Base-by-base conservation (phyloP, 2,329 filamentous ascomycete genomes). In the Neurospora sp. region DNA sequence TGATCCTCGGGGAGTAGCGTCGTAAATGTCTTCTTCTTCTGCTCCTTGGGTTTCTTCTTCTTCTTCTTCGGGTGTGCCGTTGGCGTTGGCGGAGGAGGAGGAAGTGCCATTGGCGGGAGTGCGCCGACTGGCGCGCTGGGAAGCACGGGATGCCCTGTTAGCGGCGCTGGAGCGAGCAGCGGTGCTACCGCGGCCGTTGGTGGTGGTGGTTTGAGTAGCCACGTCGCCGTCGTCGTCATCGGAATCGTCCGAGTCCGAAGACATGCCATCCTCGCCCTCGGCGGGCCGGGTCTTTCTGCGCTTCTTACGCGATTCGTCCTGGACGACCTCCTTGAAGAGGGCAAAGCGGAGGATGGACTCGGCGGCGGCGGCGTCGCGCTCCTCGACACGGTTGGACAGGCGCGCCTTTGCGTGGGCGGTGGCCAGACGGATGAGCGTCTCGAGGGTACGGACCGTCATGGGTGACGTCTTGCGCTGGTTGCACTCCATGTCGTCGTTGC, bases 381-480 rank as follows among this genome's bases (percentile, higher is more conserved):
- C 91, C 74, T 98, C 94, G 2, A 99, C 93, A 52, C 93, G 86
- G 77, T 89, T 93, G 0, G 93, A 97, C 7, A 99, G 84, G 38
- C 96, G 89, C 7, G 94, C 89, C 81, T 98, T 99, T 72, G 96
- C 96, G 76, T 99, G 96, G 1, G 96, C 96, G 0, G 95, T 98
- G 5, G 96, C 92, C 19, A 99, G 86, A 89, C 96, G 96, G 78
- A 99, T 98, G n/a, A 99, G 86, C 0, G 96, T 99, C 81, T 99
- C 96, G 17, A 99, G 85, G 2, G 95, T 98, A 89, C 96, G 93
- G 7, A 97, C 95, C 10, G 96, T 99, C 84, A 99, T 92, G 4
- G 96, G 96, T 58, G 92, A 95, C 0, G 96, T 99, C 75, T 93
- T 91, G 75, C 96, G 90, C 80, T 97, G 93, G 77, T 97, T 97